Evolutionary conservation across 2,329 filamentous ascomycete species (phyloP), one percentile per base, ranked within the genome.

Genomic region (Ophiocordyceps sinensis): DNA sequence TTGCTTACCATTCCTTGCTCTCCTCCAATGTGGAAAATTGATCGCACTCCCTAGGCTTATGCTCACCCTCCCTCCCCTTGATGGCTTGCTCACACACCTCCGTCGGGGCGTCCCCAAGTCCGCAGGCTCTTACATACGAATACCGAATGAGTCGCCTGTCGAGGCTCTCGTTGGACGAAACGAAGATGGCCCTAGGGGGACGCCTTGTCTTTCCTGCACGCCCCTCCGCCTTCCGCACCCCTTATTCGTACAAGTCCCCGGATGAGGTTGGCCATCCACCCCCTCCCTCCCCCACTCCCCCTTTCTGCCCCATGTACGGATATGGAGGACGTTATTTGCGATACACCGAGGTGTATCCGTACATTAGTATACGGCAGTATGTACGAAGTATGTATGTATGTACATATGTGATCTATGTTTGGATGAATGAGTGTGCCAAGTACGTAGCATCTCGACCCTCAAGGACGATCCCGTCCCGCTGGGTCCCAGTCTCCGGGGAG

Each of bases 251-350:
- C n/a, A n/a, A n/a, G 40, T 39, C 34, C 43, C 42, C 43, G 39
- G 47, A 47, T 45, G 48, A 50, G 47, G 44, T 44, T 51, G 43
- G 46, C 38, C 41, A 34, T 17, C 37, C 23, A n/a, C 37, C 36
- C 36, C 26, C 19, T n/a, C n/a, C n/a, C n/a, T n/a, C n/a, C n/a
- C n/a, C n/a, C n/a, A n/a, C 36, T 12, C 36, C 19, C 13, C 19
- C 21, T 28, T 36, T 43, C 41, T 43, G 42, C 45, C 45, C 43
- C 43, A 43, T 41, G 39, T 38, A 30, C 28, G 32, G 32, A n/a
- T 19, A 19, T 4, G 19, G 19, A 14, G 14, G 32, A 35, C 2
- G 32, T 35, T 19, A 2, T 35, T 7, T 35, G 29, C n/a, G 28
- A 29, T 30, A 30, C 3, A 14, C 37, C 9, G 5, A 19, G 19